Evolutionary conservation across 2,329 filamentous ascomycete species (phyloP).

Genomic region (Calonectria hongkongensis): DNA sequence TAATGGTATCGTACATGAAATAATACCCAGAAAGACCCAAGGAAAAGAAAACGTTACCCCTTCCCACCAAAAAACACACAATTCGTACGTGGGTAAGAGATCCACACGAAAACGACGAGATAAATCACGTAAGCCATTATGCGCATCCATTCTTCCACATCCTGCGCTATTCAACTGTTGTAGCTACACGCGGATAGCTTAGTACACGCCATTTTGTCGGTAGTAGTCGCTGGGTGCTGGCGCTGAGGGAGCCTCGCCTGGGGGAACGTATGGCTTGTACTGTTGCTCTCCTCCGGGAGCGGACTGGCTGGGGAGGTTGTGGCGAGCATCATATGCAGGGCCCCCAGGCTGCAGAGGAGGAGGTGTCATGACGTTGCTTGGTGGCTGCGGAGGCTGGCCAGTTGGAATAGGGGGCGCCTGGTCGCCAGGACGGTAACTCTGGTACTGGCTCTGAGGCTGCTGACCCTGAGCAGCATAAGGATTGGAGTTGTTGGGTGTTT

Average conservation of each 20-base stretch:
- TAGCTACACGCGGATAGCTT: neutral
- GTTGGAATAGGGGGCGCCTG: conserved; percentile 65
- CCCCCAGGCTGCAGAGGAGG: conserved; percentile 68
- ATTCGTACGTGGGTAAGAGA: conserved; percentile 25
- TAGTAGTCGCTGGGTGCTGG: conserved; percentile 75
- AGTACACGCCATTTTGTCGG: conserved; percentile 64
- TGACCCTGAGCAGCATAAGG: conserved; percentile 55
- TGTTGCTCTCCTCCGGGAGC: conserved; percentile 63
- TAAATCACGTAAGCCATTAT: conserved; percentile 16
- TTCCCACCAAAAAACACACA: conserved; percentile 22
- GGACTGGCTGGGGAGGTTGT: conserved; percentile 69
- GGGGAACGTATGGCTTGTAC: conserved; percentile 78
- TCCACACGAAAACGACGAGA: conserved; percentile 5
- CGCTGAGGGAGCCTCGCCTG: conserved; percentile 67
- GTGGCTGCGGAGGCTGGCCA: conserved; percentile 57
- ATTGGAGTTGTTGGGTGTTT: conserved; percentile 56
- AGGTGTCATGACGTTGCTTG: conserved; percentile 60
- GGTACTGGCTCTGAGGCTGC: conserved; percentile 63
- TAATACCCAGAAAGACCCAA: conserved; percentile 31
- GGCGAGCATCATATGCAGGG: conserved; percentile 68
- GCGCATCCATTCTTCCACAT: neutral
- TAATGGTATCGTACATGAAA: conserved; percentile 41
- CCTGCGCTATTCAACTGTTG: neutral
- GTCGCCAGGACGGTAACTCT: conserved; percentile 63
- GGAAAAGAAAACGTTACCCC: conserved; percentile 21